phyloP scores from a whole-genome alignment of 2,329 filamentous ascomycete genomes.

The Pseudogymnoascus sp. region DNA sequence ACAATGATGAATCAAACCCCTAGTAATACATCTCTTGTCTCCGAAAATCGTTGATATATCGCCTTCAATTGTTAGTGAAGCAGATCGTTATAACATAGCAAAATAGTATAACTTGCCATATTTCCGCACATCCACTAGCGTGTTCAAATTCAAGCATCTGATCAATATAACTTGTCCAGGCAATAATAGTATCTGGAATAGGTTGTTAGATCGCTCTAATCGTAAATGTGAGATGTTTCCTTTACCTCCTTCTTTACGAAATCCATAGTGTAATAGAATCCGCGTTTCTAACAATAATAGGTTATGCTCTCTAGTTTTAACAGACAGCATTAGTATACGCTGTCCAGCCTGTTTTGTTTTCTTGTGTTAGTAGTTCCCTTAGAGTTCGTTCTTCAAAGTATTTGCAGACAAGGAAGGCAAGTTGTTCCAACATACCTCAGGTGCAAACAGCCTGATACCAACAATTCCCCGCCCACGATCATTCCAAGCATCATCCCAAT shows the following conservation, averaged over 20 bases:
- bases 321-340: neutral
- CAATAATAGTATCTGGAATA: neutral
- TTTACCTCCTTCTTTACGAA: neutral
- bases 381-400: neutral
- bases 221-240: neutral
- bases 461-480: neutral
- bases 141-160: neutral
- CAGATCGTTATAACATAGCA: neutral
- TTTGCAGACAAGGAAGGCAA: neutral
- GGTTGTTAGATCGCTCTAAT: neutral
- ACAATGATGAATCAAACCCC: too few species aligned
- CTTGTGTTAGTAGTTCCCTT: neutral
- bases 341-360: neutral
- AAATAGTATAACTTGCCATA: neutral
- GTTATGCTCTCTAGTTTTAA: neutral
- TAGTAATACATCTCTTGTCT: neutral
- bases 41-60: neutral
- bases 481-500: neutral
- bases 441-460: neutral
- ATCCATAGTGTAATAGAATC: neutral
- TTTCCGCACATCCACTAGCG: neutral
- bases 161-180: neutral
- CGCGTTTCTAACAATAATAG: neutral
- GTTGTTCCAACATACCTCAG: neutral
- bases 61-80: neutral